Evolutionary conservation across 192 early-diverging fungal species (phyloP).

Genomic region (Diversispora eburnea): DNA sequence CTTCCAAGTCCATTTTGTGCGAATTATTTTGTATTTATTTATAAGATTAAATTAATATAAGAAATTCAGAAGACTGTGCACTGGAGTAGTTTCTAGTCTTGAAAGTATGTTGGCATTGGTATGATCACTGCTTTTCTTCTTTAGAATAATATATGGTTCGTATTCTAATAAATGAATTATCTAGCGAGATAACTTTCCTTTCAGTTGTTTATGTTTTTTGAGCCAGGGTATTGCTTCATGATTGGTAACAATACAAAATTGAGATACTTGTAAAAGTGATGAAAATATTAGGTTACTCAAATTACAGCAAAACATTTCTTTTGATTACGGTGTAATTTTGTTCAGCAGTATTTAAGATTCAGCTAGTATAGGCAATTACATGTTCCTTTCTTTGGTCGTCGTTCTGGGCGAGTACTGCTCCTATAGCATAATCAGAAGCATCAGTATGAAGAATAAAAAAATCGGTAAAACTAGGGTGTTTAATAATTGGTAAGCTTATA

Average conservation of each 20-base stretch:
- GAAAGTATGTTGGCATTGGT: too few species aligned
- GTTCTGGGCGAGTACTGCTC: not conserved
- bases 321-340: not conserved
- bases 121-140: too few species aligned
- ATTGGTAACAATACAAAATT: not conserved
- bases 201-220: too few species aligned
- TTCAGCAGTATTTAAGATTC: not conserved
- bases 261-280: not conserved
- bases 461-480: not conserved
- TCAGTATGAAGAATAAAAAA: not conserved
- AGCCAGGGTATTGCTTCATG: not conserved
- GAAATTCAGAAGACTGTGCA: too few species aligned
- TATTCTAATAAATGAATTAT: too few species aligned
- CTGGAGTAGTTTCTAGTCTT: too few species aligned
- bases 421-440: not conserved
- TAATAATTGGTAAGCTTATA: not conserved
- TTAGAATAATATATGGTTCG: too few species aligned
- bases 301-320: not conserved
- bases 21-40: too few species aligned
- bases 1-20: too few species aligned
- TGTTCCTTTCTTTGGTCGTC: conserved; percentile 3
- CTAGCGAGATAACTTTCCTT: too few species aligned
- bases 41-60: too few species aligned
- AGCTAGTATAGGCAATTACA: not conserved
- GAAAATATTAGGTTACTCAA: not conserved